Base-by-base conservation (phyloP, 441 rosid species). In the Jatropha podagrica region DNA sequence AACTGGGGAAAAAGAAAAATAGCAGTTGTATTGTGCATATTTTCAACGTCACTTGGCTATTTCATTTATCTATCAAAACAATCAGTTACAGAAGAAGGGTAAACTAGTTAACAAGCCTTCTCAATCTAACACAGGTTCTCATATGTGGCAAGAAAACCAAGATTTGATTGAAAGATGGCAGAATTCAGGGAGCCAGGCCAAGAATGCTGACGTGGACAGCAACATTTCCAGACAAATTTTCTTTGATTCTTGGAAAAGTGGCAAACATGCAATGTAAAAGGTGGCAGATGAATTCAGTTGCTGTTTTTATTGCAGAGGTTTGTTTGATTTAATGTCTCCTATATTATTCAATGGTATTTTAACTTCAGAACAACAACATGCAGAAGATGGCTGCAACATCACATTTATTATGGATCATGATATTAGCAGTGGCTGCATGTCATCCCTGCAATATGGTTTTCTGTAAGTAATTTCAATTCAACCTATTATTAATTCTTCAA, bases 361-460 rank as follows among this genome's bases (percentile, higher is more conserved):
- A 54, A 7, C 20, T 0, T 54, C n/a, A 58, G 56, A 15, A 10
- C 26, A 26, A 20, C 71, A 5, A 48, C 14, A 23, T 12, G 4
- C 13, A 32, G 56, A 48, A 67, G 56, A 67, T 67, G 58, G 14
- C 26, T 15, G 17, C 54, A 15, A 42, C 13, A 42, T 41, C 32
- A 9, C 37, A 8, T 66, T 18, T 20, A 32, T 32, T 32, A 26
- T 44, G 69, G 69, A 44, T 66, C 69, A 44, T 66, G 52, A 4
- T 66, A 32, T 48, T 66, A 66, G 12, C 20, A 14, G 2, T 13
- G 56, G 23, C 20, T 67, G 11, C 40, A 23, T 46, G 18, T 48
- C 71, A 67, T 23, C 32, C 48, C 56, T 46, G 40, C 41, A 54
- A 54, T 54, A 67, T 26, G 56, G 40, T 67, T 41, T 67, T 48